Evolutionary conservation across 495 filamentous ascomycete species (phyloP), one percentile per base, ranked within the genome.

Genomic region (Bathelium albidoporum): DNA sequence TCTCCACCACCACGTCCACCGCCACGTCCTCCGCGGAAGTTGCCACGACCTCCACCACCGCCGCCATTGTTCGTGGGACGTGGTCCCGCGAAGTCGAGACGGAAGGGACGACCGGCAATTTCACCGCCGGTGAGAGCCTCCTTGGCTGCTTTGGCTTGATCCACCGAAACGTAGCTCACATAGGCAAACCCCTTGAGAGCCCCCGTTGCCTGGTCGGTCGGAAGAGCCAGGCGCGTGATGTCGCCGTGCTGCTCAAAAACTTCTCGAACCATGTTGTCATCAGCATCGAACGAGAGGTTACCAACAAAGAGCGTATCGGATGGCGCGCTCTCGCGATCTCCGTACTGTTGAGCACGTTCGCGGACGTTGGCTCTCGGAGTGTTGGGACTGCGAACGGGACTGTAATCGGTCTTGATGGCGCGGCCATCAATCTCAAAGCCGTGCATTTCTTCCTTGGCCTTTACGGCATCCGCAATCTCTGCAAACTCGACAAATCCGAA

Each of bases 401-500:
- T 89, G 76, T 89, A 95, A 80, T 98, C 94, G 49, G 97, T 82
- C 78, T 94, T 92, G 75, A 96, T 80, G 61, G 79, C 77, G 66
- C 94, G 95, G 63, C 89, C 89, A 71, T 97, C 91, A 63, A 97
- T 77, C 63, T 89, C 83, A 60, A 83, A 73, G 61, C 85, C 90
- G 73, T 89, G 87, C 89, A 89, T 96, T 67, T 79, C 87, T 60
- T 85, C 82, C 65, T 87, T 84, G 66, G 95, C 95, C 74, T 87
- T 86, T 69, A 85, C 81, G 29, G 90, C 90, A 73, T 82, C 80
- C 53, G 83, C 83, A 67, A 82, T 77, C 63, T 77, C 83, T 70
- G 80, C 78, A 77, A 90, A 98, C 78, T 98, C 94, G 66, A 97
- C 91, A 73, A 97, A 98, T 67, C 95, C 94, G 76, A 95, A 98